These are phyloP conservation scores for Hyphochytrium catenoides DNA, from an alignment of 352 stramenopile species.

Conservation along the genomic window DNA sequence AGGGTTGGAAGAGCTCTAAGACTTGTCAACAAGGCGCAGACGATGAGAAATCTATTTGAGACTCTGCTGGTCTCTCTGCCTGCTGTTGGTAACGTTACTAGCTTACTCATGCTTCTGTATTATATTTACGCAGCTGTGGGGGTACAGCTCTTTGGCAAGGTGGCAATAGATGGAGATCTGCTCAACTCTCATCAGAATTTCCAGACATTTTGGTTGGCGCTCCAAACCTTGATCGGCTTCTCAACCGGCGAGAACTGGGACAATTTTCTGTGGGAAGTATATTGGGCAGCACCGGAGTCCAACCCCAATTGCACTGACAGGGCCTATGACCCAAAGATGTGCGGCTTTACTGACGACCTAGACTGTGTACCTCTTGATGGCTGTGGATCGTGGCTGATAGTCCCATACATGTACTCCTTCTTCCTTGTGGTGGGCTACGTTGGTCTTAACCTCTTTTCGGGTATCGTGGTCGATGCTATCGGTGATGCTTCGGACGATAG, in stretches of 20 bases:
- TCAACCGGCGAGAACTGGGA: slow-evolving; percentile 80
- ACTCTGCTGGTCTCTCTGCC: slow-evolving; percentile 72
- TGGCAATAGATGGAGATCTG: slow-evolving; percentile 30
- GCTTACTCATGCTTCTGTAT: slow-evolving; percentile 68
- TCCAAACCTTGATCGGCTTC: slow-evolving; percentile 65
- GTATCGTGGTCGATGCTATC: slow-evolving; percentile 76
- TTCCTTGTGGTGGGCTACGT: slow-evolving; percentile 77
- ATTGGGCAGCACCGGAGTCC: slow-evolving; percentile 18
- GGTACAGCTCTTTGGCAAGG: slow-evolving; percentile 72
- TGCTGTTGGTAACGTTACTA: slow-evolving; percentile 65
- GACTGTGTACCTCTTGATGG: slow-evolving; percentile 31
- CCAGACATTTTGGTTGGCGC: slow-evolving; percentile 60
- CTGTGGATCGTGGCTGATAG: slow-evolving; percentile 53
- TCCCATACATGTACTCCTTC: slow-evolving; percentile 49
- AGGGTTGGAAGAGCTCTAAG: slow-evolving; percentile 58
- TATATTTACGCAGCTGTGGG: slow-evolving; percentile 81
- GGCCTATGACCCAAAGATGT: slow-evolving; percentile 22
- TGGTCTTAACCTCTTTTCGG: slow-evolving; percentile 80
- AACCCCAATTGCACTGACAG: slow-evolving; percentile 25
- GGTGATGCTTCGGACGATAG: slow-evolving; percentile 50
- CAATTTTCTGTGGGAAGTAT: slow-evolving; percentile 69
- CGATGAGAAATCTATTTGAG: slow-evolving; percentile 57
- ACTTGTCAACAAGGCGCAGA: slow-evolving; percentile 55
- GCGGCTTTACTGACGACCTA: slow-evolving; percentile 20
- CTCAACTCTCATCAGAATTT: slow-evolving; percentile 75